phyloP scores from a whole-genome alignment of 164 flowering plant genomes.

The grape (Vitis vinifera) region ASM3070453v1 NC_081815.1:4423501-4424000 shows the following conservation, averaged over 20 bases:
- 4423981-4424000: conserved; percentile 63
- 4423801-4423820: conserved; percentile 66
- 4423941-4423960: conserved; percentile 67
- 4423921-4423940: conserved; percentile 58
- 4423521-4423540: not conserved
- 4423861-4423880: conserved; percentile 78
- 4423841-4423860: conserved; percentile 85
- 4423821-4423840: conserved; percentile 84
- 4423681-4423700: conserved; percentile 88
- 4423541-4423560: conserved; percentile 67
- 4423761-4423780: conserved; percentile 72
- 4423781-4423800: conserved; percentile 84
- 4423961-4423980: conserved; percentile 73
- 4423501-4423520: too few relatives aligned
- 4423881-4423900: conserved; percentile 61
- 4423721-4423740: conserved; percentile 92
- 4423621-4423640: conserved; percentile 54
- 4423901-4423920: conserved; percentile 59
- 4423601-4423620: conserved; percentile 26
- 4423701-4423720: conserved; percentile 89
- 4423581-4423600: conserved; percentile 71
- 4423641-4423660: conserved; percentile 69
- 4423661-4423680: conserved; percentile 67
- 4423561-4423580: conserved; percentile 55
- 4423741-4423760: conserved; percentile 72